phyloP scores from a whole-genome alignment of 352 stramenopile species.

The Globisporangium paroecandrum region DNA sequence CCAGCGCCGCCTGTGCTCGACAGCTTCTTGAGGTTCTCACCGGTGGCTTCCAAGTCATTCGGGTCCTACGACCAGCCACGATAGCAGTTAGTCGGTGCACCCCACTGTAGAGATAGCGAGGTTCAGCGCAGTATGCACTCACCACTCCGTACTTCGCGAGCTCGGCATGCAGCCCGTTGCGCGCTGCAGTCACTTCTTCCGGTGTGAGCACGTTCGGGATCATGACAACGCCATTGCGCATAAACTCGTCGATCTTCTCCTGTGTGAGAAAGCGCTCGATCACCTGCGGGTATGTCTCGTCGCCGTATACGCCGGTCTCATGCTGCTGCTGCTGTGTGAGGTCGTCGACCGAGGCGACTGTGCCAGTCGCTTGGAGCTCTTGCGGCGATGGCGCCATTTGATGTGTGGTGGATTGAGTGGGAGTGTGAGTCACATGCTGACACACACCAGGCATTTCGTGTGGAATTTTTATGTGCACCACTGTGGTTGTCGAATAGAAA shows the following conservation, averaged over 20 bases:
- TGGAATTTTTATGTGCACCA: too few relatives aligned
- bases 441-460: too few relatives aligned
- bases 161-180: constrained; percentile 56
- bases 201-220: constrained; percentile 65
- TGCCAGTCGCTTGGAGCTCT: not conserved
- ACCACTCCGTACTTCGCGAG: constrained; percentile 74
- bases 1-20: constrained; percentile 87
- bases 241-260: constrained; percentile 64
- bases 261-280: constrained; percentile 34
- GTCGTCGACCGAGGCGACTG: not conserved
- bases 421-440: not conserved
- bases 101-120: not conserved
- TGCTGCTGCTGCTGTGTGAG: constrained; percentile 3
- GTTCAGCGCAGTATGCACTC: constrained; percentile 13
- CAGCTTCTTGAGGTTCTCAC: constrained; percentile 67
- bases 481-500: not conserved
- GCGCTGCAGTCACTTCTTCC: constrained; percentile 52
- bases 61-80: constrained; percentile 36
- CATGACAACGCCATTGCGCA: constrained; percentile 63
- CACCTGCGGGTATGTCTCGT: constrained; percentile 23
- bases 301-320: constrained; percentile 17
- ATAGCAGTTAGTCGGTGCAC: constrained; percentile 1
- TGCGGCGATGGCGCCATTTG: not conserved
- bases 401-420: not conserved
- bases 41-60: constrained; percentile 57